Base-by-base conservation (phyloP, 208 protist species). In the Trypanosoma scelopori region DNA sequence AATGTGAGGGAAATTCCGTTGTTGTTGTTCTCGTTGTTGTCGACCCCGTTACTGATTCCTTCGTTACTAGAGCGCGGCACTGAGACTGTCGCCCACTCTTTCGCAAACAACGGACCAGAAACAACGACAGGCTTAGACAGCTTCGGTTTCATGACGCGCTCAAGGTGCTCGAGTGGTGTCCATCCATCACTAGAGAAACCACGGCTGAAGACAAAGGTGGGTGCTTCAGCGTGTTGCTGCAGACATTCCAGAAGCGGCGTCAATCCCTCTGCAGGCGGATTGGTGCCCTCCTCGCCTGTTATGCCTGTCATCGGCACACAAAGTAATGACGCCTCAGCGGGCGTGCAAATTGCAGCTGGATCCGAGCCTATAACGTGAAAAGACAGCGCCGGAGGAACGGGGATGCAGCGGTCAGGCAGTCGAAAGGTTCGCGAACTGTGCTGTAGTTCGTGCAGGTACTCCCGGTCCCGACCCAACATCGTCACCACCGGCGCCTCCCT, bases 51-150 rank as follows among this genome's bases (percentile, higher is more conserved):
- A 13, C 16, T 59, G 25, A 16, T 28, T n/a, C n/a, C 30, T 25
- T 25, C 37, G 15, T 20, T 51, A 15, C 4, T 30, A 30, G 15
- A 22, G 11, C 28, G n/a, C 42, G n/a, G 18, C 32, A 57, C 65
- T 18, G 67, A 81, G 55, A 79, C 71, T 56, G 35, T 35, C 1
- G 81, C 81, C 88, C 88, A 94, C 61, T 91, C 88, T 52, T 64
- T 78, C 39, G 82, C 71, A 41, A 92, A 61, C 12, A 95, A 35
- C 25, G 89, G 86, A 0, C 86, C 89, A 0, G 78, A 79, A 28
- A 78, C 84, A 28, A 79, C 82, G 25, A 92, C 55, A 20, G 92
- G 15, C 47, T 63, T 62, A 43, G 65, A 56, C 20, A 37, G 18
- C 50, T 42, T 23, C 16, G 27, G 45, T 35, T 25, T 0, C 22